Percentiles rank a stretch among this genome's conserved stretches.
Evolutionary conservation across 2,329 filamentous ascomycete genomes (phyloP).

Genomic region (Xylariaceae sp.): DNA sequence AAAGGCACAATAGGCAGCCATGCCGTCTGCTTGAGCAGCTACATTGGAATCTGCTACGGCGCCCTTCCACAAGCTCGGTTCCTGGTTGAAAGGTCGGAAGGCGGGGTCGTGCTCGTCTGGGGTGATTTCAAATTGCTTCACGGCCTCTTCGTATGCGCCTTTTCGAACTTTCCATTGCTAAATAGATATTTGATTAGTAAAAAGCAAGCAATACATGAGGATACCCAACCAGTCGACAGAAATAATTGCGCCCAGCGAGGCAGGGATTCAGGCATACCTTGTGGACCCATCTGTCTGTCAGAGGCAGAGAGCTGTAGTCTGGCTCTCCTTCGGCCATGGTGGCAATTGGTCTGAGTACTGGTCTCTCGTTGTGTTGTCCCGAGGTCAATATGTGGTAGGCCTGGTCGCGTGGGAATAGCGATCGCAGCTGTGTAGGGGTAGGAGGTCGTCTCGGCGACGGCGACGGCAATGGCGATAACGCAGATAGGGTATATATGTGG

Average conservation of each 20-base stretch:
- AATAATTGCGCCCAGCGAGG: not conserved
- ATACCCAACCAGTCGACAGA: no score
- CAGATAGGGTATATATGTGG: no score
- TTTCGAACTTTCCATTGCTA: slow-evolving; percentile 97
- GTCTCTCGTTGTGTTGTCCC: no score
- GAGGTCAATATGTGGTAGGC: not conserved
- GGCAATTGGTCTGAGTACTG: slow-evolving; percentile 3
- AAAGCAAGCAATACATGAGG: slow-evolving; percentile 1
- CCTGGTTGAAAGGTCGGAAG: slow-evolving; percentile 83
- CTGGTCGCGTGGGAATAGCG: no score
- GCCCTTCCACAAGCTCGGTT: slow-evolving; percentile 83
- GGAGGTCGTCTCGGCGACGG: no score
- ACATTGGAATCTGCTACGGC: slow-evolving; percentile 94
- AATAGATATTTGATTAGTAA: not conserved
- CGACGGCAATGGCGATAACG: no score
- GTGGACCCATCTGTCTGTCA: slow-evolving; percentile 77
- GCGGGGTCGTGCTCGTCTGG: slow-evolving; percentile 80
- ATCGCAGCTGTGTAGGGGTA: no score
- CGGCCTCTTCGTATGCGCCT: slow-evolving; percentile 86
- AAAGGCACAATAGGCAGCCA: slow-evolving; percentile 84
- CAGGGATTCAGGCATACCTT: slow-evolving; percentile 50
- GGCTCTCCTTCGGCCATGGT: slow-evolving; percentile 78
- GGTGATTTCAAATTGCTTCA: slow-evolving; percentile 79
- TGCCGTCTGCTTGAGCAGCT: slow-evolving; percentile 89
- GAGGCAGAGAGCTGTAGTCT: slow-evolving; percentile 73